Percentiles rank a stretch among this genome's conserved stretches.
These are phyloP conservation scores for Cyberlindnera xylosilytica DNA, from an alignment of 805 yeast species.

Conservation along the genomic window DNA sequence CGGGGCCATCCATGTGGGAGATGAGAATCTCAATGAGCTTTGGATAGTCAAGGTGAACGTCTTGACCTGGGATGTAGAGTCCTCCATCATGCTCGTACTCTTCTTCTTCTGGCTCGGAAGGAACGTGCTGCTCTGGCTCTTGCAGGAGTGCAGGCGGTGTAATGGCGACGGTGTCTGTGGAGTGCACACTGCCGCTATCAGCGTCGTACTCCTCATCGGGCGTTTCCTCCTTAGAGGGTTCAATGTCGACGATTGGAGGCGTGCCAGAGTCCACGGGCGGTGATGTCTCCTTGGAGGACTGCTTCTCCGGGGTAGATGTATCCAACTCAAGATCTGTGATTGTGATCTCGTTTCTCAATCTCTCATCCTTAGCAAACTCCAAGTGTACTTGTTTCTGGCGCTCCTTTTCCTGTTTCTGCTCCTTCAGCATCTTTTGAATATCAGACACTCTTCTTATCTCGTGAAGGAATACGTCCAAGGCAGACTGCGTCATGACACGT, in stretches of 20 bases:
- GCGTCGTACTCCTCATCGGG: background rate
- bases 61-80: conserved; percentile 71
- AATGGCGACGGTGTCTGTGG: conserved; percentile 7
- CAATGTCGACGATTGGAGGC: background rate
- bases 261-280: background rate
- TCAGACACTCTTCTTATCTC: conserved; percentile 79
- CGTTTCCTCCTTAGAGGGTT: too few relatives aligned
- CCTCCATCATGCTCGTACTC: conserved; percentile 43
- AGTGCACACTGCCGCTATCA: background rate
- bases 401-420: conserved; percentile 18
- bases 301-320: conserved; percentile 21
- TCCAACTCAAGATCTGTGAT: conserved; percentile 22
- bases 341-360: conserved; percentile 17
- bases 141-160: conserved; percentile 16
- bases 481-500: conserved; percentile 75
- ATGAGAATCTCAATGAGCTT: conserved; percentile 77
- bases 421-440: conserved; percentile 52
- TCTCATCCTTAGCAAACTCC: conserved; percentile 16
- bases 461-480: conserved; percentile 68
- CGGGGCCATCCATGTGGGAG: conserved; percentile 68
- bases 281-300: background rate
- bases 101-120: conserved; percentile 13
- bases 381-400: conserved; percentile 1
- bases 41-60: conserved; percentile 74
- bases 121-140: conserved; percentile 23